phyloP scores from a whole-genome alignment of 768 basidiomycete species.

The Amanita phalloides region DNA sequence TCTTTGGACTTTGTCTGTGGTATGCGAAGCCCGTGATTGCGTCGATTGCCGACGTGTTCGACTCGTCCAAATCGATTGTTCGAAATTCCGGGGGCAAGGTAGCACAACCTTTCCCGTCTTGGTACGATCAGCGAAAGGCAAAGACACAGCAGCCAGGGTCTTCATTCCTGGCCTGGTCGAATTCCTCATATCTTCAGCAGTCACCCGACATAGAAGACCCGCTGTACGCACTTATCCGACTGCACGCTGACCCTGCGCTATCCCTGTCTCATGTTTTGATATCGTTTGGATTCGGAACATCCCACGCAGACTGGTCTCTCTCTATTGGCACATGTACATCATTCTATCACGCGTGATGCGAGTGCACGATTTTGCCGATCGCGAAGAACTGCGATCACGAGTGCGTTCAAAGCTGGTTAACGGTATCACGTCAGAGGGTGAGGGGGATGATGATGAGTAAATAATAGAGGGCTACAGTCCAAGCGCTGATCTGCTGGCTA shows the following conservation, averaged over 20 bases:
- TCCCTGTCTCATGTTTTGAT: conserved; percentile 57
- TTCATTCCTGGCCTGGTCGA: conserved; percentile 26
- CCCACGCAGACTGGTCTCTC: conserved; percentile 69
- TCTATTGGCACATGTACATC: conserved; percentile 91
- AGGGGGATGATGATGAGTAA: conserved; percentile 32
- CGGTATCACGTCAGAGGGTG: conserved; percentile 17
- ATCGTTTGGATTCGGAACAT: conserved; percentile 67
- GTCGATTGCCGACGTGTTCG: conserved; percentile 59
- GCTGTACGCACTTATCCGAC: conserved; percentile 70
- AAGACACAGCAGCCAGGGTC: conserved; percentile 8
- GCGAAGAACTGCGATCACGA: conserved; percentile 33
- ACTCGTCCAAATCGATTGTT: conserved; percentile 41
- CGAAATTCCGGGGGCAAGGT: conserved; percentile 23
- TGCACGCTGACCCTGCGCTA: conserved; percentile 62
- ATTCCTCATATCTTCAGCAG: conserved; percentile 20
- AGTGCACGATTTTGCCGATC: conserved; percentile 81
- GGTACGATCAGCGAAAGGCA: conserved; percentile 27
- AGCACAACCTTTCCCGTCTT: conserved; percentile 51
- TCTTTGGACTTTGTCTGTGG: conserved; percentile 88
- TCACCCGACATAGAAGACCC: conserved; percentile 38
- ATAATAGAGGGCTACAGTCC: conserved; percentile 68
- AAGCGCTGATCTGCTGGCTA: conserved; percentile 74
- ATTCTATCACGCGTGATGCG: conserved; percentile 77
- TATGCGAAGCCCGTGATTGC: conserved; percentile 66
- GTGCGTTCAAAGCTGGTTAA: conserved; percentile 14